Percentiles rank a stretch among this genome's conserved stretches.
These are phyloP conservation scores for Lentinula novae-zelandiae DNA, from an alignment of 1,284 basidiomycete species.

Conservation along the genomic window DNA sequence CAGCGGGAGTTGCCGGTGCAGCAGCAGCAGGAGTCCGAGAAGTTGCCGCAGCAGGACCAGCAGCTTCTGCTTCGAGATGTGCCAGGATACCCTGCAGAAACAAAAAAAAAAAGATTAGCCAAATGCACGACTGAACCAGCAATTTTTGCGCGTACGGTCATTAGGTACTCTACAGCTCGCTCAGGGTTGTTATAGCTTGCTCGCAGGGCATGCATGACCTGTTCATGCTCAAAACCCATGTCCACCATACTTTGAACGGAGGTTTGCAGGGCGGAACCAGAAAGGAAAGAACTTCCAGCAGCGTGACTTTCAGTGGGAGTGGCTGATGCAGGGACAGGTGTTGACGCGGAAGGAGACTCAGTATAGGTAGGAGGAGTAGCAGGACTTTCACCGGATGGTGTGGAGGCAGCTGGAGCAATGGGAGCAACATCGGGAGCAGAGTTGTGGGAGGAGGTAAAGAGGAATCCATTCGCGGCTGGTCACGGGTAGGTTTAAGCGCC, in stretches of 20 bases:
- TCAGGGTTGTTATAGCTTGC: conserved; percentile 99
- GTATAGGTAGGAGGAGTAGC: conserved; percentile 29
- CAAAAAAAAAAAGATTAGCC: conserved; percentile 12
- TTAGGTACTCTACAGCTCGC: conserved; percentile 94
- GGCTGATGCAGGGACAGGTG: conserved; percentile 19
- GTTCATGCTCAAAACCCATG: conserved; percentile 92
- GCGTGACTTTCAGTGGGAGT: conserved; percentile 35
- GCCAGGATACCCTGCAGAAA: conserved; percentile 74
- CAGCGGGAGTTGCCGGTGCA: conserved; percentile 23
- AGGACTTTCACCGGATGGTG: conserved; percentile 9
- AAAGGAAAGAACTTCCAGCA: conserved; percentile 61
- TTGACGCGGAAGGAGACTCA: conserved; percentile 25
- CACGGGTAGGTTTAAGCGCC: too few species aligned
- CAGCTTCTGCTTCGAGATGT: conserved; percentile 53
- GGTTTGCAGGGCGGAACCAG: conserved; percentile 70
- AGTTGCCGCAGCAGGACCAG: conserved; percentile 30
- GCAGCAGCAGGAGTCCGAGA: conserved; percentile 32
- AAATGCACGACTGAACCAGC: conserved; percentile 8
- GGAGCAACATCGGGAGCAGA: conserved; percentile 26
- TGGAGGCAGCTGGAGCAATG: conserved; percentile 30
- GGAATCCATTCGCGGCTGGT: too few species aligned
- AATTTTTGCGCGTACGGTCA: conserved; percentile 65
- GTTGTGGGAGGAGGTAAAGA: too few species aligned
- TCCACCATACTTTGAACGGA: conserved; percentile 83
- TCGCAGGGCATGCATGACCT: conserved; percentile 83